These are phyloP conservation scores for Collybia mongolica DNA, from an alignment of 768 basidiomycete genomes.

Conservation along the genomic window DNA sequence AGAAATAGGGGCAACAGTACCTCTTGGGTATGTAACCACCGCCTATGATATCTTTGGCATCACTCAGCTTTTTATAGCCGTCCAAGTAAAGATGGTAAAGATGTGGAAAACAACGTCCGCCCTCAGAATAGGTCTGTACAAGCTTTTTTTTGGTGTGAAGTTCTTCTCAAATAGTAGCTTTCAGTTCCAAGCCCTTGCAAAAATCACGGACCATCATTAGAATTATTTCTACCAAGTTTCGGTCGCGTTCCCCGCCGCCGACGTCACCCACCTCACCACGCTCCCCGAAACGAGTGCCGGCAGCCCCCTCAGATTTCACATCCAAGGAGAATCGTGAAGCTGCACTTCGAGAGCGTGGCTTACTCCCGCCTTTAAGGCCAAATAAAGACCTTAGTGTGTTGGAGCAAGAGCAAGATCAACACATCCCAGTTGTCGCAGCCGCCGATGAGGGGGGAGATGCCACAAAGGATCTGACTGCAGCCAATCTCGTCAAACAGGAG, in stretches of 20 bases:
- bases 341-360: constrained; percentile 59
- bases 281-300: constrained; percentile 14
- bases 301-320: constrained; percentile 15
- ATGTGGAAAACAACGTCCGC: constrained; percentile 1
- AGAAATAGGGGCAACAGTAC: constrained; percentile 2
- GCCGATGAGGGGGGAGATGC: constrained; percentile 13
- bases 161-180: background rate
- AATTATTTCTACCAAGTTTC: constrained; percentile 31
- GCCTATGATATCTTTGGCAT: background rate
- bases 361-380: constrained; percentile 46
- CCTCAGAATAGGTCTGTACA: constrained; percentile 6
- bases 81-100: background rate
- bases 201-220: constrained; percentile 31
- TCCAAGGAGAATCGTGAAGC: constrained; percentile 46
- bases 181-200: constrained; percentile 10
- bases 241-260: constrained; percentile 11
- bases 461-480: constrained; percentile 35
- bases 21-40: constrained; percentile 9
- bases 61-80: constrained; percentile 1
- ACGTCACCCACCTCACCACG: constrained; percentile 8
- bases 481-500: constrained; percentile 49
- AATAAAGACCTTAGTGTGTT: constrained; percentile 41
- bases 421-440: constrained; percentile 32
- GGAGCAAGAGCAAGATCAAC: constrained; percentile 34
- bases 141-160: background rate